These are phyloP conservation scores for Phytophthora cryptogea DNA, from an alignment of 352 stramenopile species.

Conservation along the genomic window DNA sequence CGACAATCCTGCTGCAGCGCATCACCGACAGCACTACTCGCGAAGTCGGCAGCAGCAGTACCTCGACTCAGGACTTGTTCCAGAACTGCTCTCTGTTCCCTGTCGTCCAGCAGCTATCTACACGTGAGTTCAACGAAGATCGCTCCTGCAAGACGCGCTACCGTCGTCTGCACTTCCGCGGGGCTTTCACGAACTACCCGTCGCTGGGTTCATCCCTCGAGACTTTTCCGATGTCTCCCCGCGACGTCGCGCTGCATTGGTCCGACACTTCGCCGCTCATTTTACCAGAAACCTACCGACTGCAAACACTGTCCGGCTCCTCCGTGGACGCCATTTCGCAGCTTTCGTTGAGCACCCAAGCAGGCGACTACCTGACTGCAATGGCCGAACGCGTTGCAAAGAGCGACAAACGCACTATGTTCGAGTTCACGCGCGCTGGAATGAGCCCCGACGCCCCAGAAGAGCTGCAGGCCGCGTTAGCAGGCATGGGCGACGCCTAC, in stretches of 20 bases:
- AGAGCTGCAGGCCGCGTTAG: conserved; percentile 59
- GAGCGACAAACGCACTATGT: conserved; percentile 65
- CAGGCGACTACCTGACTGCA: conserved; percentile 50
- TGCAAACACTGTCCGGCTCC: conserved; percentile 26
- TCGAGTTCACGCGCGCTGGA: conserved; percentile 73
- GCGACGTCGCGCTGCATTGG: conserved; percentile 50
- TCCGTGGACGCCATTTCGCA: conserved; percentile 52
- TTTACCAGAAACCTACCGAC: conserved; percentile 24
- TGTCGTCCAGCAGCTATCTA: conserved; percentile 13
- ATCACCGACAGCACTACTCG: conserved; percentile 25
- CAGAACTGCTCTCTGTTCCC: conserved; percentile 53
- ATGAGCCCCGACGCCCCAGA: conserved; percentile 75
- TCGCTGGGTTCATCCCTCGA: conserved; percentile 39
- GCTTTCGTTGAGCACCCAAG: conserved; percentile 44
- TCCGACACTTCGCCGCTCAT: conserved; percentile 28
- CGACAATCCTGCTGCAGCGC: conserved; percentile 34
- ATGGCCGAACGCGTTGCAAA: conserved; percentile 40
- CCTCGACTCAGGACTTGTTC: conserved; percentile 18
- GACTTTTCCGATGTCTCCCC: conserved; percentile 21
- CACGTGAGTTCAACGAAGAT: conserved; percentile 1
- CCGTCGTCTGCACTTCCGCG: conserved; percentile 54
- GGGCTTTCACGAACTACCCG: conserved; percentile 37
- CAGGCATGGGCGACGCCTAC: conserved; percentile 51
- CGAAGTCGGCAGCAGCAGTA: conserved; percentile 15
- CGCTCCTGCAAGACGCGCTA: conserved; percentile 33